Conservation (phyloP, 2,329 filamentous ascomycete species). For the Clarireedia monteithiana region DNA sequence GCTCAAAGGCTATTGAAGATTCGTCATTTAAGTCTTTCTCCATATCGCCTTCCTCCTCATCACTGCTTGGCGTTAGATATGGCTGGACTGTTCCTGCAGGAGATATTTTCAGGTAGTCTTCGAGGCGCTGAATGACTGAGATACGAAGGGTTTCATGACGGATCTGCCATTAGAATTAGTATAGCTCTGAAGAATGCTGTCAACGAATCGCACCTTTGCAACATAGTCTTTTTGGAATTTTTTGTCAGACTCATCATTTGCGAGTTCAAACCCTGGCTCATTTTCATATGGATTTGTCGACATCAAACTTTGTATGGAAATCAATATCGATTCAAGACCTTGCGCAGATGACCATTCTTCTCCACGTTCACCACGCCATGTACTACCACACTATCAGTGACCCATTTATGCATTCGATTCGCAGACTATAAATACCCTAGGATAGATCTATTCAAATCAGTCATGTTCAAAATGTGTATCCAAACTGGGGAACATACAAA, state of each 20-base stretch:
- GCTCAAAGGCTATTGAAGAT: slow-evolving; percentile 57
- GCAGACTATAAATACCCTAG: slow-evolving; percentile 52
- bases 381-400: slow-evolving; percentile 45
- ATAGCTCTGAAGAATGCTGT: not conserved
- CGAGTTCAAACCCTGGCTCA: slow-evolving; percentile 85
- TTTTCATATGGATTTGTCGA: slow-evolving; percentile 92
- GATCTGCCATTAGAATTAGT: slow-evolving; percentile 49
- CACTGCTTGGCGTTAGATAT: slow-evolving; percentile 15
- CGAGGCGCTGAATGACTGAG: slow-evolving; percentile 76
- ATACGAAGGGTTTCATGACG: slow-evolving; percentile 84
- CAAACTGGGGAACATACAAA: slow-evolving; percentile 50
- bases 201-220: slow-evolving; percentile 54
- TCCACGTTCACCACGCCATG: slow-evolving; percentile 83
- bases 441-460: slow-evolving; percentile 58
- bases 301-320: slow-evolving; percentile 96
- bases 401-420: not conserved
- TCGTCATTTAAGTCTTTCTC: slow-evolving; percentile 35
- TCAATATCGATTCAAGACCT: slow-evolving; percentile 84
- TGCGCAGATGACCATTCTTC: slow-evolving; percentile 97
- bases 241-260: slow-evolving; percentile 60
- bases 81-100: slow-evolving; percentile 39
- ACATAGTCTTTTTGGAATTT: slow-evolving; percentile 68
- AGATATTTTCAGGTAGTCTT: slow-evolving; percentile 63
- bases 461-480: not conserved
- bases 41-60: slow-evolving; percentile 35